These are phyloP conservation scores for Cladorrhinum sp. DNA, from an alignment of 2,329 filamentous ascomycete genomes.

Conservation along the genomic window DNA sequence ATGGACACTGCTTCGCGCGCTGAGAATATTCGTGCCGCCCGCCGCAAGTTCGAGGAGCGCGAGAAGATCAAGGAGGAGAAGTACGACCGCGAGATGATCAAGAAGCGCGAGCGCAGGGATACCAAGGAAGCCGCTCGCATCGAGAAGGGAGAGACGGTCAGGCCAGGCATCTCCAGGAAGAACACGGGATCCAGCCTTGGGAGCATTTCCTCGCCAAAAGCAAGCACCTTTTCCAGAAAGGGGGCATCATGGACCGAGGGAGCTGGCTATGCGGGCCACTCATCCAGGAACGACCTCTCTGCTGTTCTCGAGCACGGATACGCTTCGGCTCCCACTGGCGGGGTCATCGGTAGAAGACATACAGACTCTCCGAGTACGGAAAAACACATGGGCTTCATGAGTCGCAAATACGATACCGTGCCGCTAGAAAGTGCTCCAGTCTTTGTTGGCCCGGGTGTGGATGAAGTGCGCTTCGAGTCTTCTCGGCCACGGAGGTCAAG, in stretches of 20 bases:
- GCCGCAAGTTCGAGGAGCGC: constrained; percentile 61
- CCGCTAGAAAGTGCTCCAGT: constrained; percentile 29
- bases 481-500: constrained; percentile 40
- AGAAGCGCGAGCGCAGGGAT: constrained; percentile 57
- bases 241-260: constrained; percentile 6
- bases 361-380: constrained; percentile 31
- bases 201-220: constrained; percentile 12
- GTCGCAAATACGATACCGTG: constrained; percentile 46
- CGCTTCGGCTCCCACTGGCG: background rate
- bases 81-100: constrained; percentile 56
- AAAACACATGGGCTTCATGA: constrained; percentile 43
- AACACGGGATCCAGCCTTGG: constrained; percentile 26
- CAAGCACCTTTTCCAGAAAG: constrained; percentile 2
- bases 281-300: constrained; percentile 16
- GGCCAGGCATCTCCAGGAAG: constrained; percentile 28
- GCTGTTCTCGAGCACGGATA: background rate
- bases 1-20: constrained; percentile 52
- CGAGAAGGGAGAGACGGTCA: constrained; percentile 44
- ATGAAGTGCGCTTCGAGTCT: constrained; percentile 44
- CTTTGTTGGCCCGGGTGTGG: constrained; percentile 36
- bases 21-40: constrained; percentile 58
- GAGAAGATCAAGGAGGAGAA: constrained; percentile 62
- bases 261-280: constrained; percentile 5
- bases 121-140: constrained; percentile 52
- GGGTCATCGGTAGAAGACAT: constrained; percentile 11